phyloP scores from a whole-genome alignment of 176 grass and related monocot genomes.

The Musa troglodytarum region DNA sequence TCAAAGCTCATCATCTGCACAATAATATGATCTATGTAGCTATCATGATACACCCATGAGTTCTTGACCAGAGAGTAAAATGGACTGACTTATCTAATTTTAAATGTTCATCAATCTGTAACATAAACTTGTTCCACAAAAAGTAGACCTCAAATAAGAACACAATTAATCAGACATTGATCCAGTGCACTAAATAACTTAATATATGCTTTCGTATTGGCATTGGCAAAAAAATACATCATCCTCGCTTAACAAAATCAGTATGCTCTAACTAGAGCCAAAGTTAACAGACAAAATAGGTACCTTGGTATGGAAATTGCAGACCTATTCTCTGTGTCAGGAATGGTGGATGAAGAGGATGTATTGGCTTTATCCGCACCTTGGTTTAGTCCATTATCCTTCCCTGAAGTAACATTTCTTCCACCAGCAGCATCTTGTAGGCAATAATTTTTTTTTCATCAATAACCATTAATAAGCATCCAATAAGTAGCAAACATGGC shows the following conservation, averaged over 20 bases:
- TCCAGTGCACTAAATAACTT: too few relatives aligned
- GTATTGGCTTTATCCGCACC: conserved; percentile 38
- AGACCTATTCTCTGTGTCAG: conserved; percentile 30
- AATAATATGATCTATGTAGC: too few relatives aligned
- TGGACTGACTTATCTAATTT: too few relatives aligned
- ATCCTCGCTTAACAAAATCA: neutral
- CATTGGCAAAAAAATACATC: neutral
- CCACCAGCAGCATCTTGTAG: conserved; percentile 18
- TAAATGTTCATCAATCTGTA: too few relatives aligned
- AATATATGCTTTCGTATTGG: neutral
- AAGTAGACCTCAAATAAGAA: too few relatives aligned
- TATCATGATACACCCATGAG: too few relatives aligned
- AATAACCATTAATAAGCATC: neutral
- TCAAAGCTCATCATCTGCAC: too few relatives aligned
- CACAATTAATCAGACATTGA: too few relatives aligned
- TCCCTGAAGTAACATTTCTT: conserved; percentile 38
- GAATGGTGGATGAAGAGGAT: conserved; percentile 27
- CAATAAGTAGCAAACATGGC: neutral
- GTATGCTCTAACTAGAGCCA: neutral
- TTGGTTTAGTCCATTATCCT: conserved; percentile 48
- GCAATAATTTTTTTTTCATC: neutral
- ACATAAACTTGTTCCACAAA: too few relatives aligned
- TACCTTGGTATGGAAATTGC: conserved; percentile 49
- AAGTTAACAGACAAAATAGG: conserved; percentile 3
- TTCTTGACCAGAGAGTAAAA: too few relatives aligned